Base-by-base conservation (phyloP, 768 basidiomycete species). In the Phlebiopsis gigantea region DNA sequence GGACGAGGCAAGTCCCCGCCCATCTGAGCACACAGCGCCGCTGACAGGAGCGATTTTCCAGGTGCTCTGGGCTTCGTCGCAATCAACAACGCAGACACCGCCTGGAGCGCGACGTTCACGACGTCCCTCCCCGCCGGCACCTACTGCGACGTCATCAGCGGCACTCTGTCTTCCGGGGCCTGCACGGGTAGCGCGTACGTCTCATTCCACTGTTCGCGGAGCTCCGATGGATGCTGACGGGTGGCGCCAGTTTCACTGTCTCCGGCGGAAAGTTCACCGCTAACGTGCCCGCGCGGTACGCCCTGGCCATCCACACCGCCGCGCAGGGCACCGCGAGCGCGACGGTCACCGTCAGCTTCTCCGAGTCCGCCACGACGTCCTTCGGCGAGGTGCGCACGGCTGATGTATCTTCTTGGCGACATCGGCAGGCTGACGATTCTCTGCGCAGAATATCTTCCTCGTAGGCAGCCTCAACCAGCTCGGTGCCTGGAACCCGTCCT, bases 101-200 rank as follows among this genome's bases (percentile, higher is more conserved):
- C 69, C 0, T 88, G 87, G 86, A 79, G 59, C 7, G 53, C 76
- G 0, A 79, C 78, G 0, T 87, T 88, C 65, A 65, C 69, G 17
- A 87, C 85, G 0, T 77, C 79, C 0, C 69, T 88, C 8, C 76
- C 85, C 0, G 76, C 69, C 22, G 85, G 84, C 0, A 66, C 69
- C 4, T 88, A 87, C 62, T 88, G 87, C 68, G 82, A 89, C 65
- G 81, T 87, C 19, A 72, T 85, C 30, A 77, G 74, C 48, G 85
- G 85, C 9, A 65, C 61, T 29, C 72, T 67, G 26, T 67, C 67
- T 0, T 60, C 57, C 0, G 78, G 77, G 1, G 53, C 62, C 0
- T 88, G 87, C 66, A 75, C 78, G 0, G 84, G 84, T 0, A 57
- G 69, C 28, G 66, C 71, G 84, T 87, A 61, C 53, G 79, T 69